Percentiles rank a stretch among this genome's conserved stretches.
These are phyloP conservation scores for Phytophthora megakarya DNA, from an alignment of 352 stramenopile species.

Conservation along the genomic window DNA sequence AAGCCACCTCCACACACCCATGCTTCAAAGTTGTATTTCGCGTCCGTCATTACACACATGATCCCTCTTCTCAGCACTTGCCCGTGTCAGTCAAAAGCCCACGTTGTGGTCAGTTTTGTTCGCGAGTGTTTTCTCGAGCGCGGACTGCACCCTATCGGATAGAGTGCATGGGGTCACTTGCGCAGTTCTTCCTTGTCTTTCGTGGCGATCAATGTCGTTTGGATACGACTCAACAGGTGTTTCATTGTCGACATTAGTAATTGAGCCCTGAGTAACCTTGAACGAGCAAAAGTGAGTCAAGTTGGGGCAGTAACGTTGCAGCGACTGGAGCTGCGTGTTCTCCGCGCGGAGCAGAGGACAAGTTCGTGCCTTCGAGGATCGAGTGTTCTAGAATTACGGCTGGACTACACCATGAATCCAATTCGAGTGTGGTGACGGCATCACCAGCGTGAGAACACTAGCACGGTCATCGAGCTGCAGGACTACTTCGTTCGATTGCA, in stretches of 20 bases:
- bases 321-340: background rate
- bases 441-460: slow-evolving; percentile 10
- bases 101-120: slow-evolving; percentile 9
- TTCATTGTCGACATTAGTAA: slow-evolving; percentile 19
- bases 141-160: slow-evolving; percentile 2
- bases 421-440: slow-evolving; percentile 1
- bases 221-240: slow-evolving; percentile 8
- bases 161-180: background rate
- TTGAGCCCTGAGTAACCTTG: slow-evolving; percentile 9
- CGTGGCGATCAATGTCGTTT: background rate
- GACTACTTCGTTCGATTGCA: slow-evolving; percentile 31
- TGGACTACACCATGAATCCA: slow-evolving; percentile 15
- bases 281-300: slow-evolving; percentile 30
- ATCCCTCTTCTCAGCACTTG: slow-evolving; percentile 3
- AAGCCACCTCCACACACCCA: background rate
- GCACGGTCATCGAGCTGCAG: background rate
- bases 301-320: slow-evolving; percentile 11
- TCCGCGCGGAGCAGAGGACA: background rate
- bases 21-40: slow-evolving; percentile 28
- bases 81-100: background rate
- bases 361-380: slow-evolving; percentile 11
- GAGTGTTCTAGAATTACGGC: slow-evolving; percentile 26
- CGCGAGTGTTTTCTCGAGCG: slow-evolving; percentile 17
- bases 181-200: background rate
- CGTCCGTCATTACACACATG: slow-evolving; percentile 25